Conservation (phyloP, 257 asterid genomes). For the Henckelia pumila region DNA sequence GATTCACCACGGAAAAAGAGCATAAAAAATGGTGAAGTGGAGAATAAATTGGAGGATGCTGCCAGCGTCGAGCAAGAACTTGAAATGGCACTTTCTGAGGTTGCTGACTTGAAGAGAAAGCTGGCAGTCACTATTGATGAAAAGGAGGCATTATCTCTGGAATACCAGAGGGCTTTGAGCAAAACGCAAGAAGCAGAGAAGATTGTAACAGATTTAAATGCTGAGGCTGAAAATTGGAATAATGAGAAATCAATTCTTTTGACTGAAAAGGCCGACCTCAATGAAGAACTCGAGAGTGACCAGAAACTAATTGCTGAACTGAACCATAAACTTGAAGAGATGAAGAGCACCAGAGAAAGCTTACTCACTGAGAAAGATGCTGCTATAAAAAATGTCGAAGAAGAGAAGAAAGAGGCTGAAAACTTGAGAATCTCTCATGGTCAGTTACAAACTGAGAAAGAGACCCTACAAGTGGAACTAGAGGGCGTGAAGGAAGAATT, state of each 20-base stretch:
- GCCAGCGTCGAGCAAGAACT: constrained; percentile 42
- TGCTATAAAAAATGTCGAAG: constrained; percentile 32
- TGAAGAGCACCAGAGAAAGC: constrained; percentile 31
- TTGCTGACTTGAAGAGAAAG: constrained; percentile 51
- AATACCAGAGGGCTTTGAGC: constrained; percentile 39
- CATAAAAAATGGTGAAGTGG: constrained; percentile 47
- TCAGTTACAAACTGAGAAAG: constrained; percentile 49
- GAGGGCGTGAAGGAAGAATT: constrained; percentile 42
- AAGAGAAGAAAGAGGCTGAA: constrained; percentile 41
- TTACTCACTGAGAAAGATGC: constrained; percentile 42
- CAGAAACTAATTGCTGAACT: constrained; percentile 44
- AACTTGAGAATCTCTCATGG: constrained; percentile 33
- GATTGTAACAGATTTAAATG: constrained; percentile 37
- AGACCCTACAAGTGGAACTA: constrained; percentile 35
- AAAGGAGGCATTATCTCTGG: constrained; percentile 50
- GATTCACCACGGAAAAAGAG: constrained; percentile 39
- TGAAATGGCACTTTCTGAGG: constrained; percentile 56
- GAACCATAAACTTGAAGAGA: constrained; percentile 48
- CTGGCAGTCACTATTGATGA: constrained; percentile 44
- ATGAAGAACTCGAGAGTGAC: constrained; percentile 40
- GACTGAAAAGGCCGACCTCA: constrained; percentile 45
- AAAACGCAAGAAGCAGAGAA: constrained; percentile 51
- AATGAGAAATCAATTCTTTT: constrained; percentile 43
- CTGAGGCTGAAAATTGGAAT: constrained; percentile 41
- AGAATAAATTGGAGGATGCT: constrained; percentile 28